phyloP scores from a whole-genome alignment of 768 basidiomycete species.

The Pulveroboletus sp. region DNA sequence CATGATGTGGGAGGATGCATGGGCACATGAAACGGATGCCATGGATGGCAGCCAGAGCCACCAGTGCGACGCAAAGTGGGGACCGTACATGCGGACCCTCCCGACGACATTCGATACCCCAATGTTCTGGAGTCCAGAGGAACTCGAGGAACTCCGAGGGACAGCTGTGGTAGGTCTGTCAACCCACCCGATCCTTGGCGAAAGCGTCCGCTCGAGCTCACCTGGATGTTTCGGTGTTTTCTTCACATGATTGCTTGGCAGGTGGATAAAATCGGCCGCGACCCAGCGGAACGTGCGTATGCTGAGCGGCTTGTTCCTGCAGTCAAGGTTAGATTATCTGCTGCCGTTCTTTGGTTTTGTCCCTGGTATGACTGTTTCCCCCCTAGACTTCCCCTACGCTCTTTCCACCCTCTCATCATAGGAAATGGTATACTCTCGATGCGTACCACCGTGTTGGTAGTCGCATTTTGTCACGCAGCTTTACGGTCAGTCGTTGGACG shows the following conservation, averaged over 20 bases:
- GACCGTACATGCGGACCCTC: slow-evolving; percentile 37
- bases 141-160: slow-evolving; percentile 70
- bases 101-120: slow-evolving; percentile 79
- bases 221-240: neutral
- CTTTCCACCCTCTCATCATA: slow-evolving; percentile 51
- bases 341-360: neutral
- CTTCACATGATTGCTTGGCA: neutral
- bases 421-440: slow-evolving; percentile 57
- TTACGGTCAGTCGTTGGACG: slow-evolving; percentile 68
- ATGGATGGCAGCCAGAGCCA: neutral
- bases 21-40: slow-evolving; percentile 57
- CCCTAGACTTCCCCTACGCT: slow-evolving; percentile 62
- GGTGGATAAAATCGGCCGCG: slow-evolving; percentile 81
- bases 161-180: slow-evolving; percentile 82
- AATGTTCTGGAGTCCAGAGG: slow-evolving; percentile 86
- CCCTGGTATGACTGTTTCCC: neutral
- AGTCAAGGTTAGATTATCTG: slow-evolving; percentile 47
- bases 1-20: slow-evolving; percentile 92
- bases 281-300: slow-evolving; percentile 76
- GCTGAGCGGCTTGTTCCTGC: slow-evolving; percentile 61
- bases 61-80: slow-evolving; percentile 15
- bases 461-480: slow-evolving; percentile 88
- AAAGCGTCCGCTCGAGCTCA: neutral
- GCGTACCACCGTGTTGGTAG: slow-evolving; percentile 88
- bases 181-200: neutral